A percentile compares a stretch with the other conserved stretches of the same genome.
Evolutionary conservation across 768 basidiomycete species (phyloP).

Genomic region (Jaapia argillacea): DNA sequence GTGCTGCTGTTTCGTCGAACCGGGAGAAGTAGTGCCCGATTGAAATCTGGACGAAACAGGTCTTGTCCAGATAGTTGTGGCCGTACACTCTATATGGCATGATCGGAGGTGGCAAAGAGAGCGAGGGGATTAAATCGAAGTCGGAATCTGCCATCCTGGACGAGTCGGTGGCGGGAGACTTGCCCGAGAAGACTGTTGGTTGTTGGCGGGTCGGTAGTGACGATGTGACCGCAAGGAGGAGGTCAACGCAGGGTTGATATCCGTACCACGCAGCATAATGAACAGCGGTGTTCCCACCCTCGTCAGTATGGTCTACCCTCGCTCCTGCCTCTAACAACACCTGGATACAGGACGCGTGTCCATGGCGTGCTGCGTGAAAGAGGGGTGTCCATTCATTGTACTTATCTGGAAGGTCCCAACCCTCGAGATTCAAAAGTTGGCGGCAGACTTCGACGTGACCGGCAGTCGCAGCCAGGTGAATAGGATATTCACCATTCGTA

Average conservation of each 20-base stretch:
- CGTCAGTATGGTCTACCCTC: constrained; percentile 69
- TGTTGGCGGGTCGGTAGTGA: constrained; percentile 9
- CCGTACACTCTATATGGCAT: constrained; percentile 98
- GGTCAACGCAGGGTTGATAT: constrained; percentile 56
- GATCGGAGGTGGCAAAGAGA: constrained; percentile 95
- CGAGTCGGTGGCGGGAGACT: constrained; percentile 14
- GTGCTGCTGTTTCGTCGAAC: constrained; percentile 18
- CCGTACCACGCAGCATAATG: constrained; percentile 98
- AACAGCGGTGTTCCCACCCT: constrained; percentile 73
- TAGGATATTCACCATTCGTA: constrained; percentile 93
- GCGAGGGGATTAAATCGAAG: constrained; percentile 84
- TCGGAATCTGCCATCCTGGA: constrained; percentile 45
- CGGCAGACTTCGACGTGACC: constrained; percentile 83
- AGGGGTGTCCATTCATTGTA: constrained; percentile 98
- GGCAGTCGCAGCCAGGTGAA: constrained; percentile 90
- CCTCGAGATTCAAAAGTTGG: constrained; percentile 62
- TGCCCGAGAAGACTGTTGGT: constrained; percentile 11
- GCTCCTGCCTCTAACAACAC: constrained; percentile 77
- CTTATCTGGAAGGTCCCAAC: constrained; percentile 86
- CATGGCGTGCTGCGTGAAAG: constrained; percentile 89
- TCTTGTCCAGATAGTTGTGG: constrained; percentile 88
- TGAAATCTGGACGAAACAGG: constrained; percentile 76
- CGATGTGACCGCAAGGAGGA: constrained; percentile 38
- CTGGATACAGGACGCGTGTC: constrained; percentile 61
- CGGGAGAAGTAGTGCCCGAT: constrained; percentile 57